Percentiles rank a stretch among this genome's conserved stretches.
Conservation (phyloP, 1,284 basidiomycete species). For the Trichosporon ovoides region DNA sequence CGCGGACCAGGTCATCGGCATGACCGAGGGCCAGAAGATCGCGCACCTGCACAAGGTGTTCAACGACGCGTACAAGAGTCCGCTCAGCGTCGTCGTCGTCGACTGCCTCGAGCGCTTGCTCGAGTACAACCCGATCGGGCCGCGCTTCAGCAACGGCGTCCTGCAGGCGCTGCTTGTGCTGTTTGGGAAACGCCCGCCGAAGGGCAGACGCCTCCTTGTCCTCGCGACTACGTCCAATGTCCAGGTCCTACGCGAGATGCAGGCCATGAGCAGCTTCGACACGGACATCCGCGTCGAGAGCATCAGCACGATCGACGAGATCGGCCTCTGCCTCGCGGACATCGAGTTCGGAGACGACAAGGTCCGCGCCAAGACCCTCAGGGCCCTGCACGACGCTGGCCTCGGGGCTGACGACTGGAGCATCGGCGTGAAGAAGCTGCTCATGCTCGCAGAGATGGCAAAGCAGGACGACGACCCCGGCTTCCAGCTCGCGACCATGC, state of each 20-base stretch:
- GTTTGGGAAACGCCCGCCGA: slow-evolving; percentile 83
- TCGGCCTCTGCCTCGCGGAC: slow-evolving; percentile 77
- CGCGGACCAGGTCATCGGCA: slow-evolving; percentile 96
- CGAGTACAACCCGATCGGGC: slow-evolving; percentile 97
- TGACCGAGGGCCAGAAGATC: slow-evolving; percentile 84
- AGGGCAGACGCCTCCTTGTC: slow-evolving; percentile 88
- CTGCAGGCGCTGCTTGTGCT: slow-evolving; percentile 88
- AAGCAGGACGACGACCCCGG: slow-evolving; percentile 80
- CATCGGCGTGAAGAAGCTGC: slow-evolving; percentile 89
- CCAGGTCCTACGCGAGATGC: slow-evolving; percentile 82
- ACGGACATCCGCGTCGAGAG: slow-evolving; percentile 81
- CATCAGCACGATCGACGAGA: slow-evolving; percentile 64
- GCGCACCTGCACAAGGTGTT: slow-evolving; percentile 90
- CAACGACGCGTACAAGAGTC: slow-evolving; percentile 94
- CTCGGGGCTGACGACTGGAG: slow-evolving; percentile 57
- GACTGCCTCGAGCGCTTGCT: slow-evolving; percentile 86
- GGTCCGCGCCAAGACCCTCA: slow-evolving; percentile 52
- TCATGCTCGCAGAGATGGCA: slow-evolving; percentile 93
- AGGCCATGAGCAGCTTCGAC: slow-evolving; percentile 82
- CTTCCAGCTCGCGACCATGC: slow-evolving; percentile 64
- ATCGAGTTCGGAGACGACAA: slow-evolving; percentile 61
- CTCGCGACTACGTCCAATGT: slow-evolving; percentile 88
- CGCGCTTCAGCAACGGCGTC: slow-evolving; percentile 90
- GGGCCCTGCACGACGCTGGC: slow-evolving; percentile 69
- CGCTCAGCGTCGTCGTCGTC: slow-evolving; percentile 92